Base-by-base conservation (phyloP, 2,329 filamentous ascomycete species). In the Hirsutella rhossiliensis region DNA sequence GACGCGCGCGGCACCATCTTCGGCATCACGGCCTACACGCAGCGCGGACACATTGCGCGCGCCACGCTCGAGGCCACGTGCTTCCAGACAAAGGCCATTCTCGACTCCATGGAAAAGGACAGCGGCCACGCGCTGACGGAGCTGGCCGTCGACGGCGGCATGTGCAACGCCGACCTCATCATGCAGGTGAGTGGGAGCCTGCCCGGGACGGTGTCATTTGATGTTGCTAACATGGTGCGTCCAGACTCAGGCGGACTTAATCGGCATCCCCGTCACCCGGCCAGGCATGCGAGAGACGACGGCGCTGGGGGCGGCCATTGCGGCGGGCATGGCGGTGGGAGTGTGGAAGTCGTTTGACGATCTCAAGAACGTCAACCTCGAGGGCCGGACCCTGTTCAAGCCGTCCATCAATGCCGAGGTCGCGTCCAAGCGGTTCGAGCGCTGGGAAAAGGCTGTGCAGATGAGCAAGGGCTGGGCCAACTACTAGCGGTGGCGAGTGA, bases 251-350 rank as follows among this genome's bases (percentile, higher is more conserved):
- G 76, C 85, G 50, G 81, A 90, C 63, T 75, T 90, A 39, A 86
- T 87, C 53, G 79, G 81, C 43, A 88, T 90, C 51, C 82, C 84
- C 38, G 81, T 90, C 49, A 77, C 84, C 59, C 77, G 86, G 34
- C 85, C 86, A 4, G 73, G 76, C 43, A 90, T 92, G 86, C 78
- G 84, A 49, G 86, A 92, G 64, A 89, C 85, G 3, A 92, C 86
- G 4, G 82, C 85, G 1, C 72, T 90, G 4, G 86, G 85, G 29
- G 84, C 86, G 28, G 86, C 85, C 38, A 88, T 90, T 48, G 85
- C 86, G 7, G 85, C 86, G 19, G 86, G 82, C n/a, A 78, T 89
- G 51, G 85, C 84, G 4, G 76, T 82, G 6, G 79, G 73, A 40
- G 71, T 88, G 11, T 90, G 84, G 84, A 78, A 82, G 55, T 74